Conservation (phyloP, 768 basidiomycete species). For the Suillus subluteus region DNA sequence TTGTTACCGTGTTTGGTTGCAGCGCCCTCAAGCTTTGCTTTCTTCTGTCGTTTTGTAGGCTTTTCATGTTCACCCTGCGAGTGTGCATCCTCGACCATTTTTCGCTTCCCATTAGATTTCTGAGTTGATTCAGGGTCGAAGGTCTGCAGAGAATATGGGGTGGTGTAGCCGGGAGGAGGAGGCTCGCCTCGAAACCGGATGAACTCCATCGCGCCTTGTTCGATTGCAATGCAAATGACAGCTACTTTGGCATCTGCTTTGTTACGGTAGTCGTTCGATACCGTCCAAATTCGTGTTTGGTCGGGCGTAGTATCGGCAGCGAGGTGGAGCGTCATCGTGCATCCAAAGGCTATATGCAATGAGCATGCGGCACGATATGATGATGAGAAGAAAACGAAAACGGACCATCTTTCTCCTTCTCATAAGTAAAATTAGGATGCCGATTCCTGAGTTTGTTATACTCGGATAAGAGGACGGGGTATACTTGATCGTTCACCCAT, state of each 20-base stretch:
- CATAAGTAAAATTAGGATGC: constrained; percentile 44
- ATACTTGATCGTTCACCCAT: constrained; percentile 47
- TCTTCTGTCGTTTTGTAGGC: constrained; percentile 33
- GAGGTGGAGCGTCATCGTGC: constrained; percentile 48
- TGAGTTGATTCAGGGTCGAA: constrained; percentile 29
- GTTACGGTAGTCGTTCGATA: constrained; percentile 52
- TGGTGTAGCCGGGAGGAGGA: constrained; percentile 45
- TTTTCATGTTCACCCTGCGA: constrained; percentile 8
- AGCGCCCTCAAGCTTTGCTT: constrained; percentile 18
- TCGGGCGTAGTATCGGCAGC: constrained; percentile 34
- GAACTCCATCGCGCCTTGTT: constrained; percentile 61
- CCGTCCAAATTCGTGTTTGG: constrained; percentile 48
- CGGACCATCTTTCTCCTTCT: constrained; percentile 56
- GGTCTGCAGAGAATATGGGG: constrained; percentile 35
- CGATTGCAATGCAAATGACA: constrained; percentile 53
- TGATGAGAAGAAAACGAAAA: neutral
- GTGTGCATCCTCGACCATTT: constrained; percentile 25
- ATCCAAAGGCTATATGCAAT: constrained; percentile 54
- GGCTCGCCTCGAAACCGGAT: constrained; percentile 54
- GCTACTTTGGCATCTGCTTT: constrained; percentile 67
- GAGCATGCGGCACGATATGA: constrained; percentile 1
- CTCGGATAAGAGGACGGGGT: constrained; percentile 49
- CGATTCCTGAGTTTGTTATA: constrained; percentile 45
- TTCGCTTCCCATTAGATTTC: constrained; percentile 36
- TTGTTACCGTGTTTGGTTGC: constrained; percentile 6